phyloP scores from a whole-genome alignment of 495 filamentous ascomycete genomes.

The Rhypophila decipiens region DNA sequence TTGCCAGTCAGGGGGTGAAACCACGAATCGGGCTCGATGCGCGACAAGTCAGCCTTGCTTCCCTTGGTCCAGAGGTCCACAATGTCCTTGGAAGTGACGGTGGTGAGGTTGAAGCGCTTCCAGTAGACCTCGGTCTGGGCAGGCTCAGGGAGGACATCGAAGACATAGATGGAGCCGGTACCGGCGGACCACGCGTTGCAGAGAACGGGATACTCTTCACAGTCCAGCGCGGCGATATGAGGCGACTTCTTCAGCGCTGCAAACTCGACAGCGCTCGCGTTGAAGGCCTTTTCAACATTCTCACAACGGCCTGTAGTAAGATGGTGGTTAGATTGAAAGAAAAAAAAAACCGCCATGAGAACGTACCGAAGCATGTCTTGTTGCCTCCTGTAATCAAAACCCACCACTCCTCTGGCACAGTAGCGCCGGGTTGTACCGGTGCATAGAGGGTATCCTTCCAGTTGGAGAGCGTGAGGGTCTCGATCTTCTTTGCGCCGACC shows the following conservation, averaged over 20 bases:
- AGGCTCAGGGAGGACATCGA: conserved; percentile 50
- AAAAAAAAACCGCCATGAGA: too few species aligned
- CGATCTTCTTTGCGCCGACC: conserved; percentile 39
- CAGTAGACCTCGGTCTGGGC: conserved; percentile 56
- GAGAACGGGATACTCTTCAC: conserved; percentile 70
- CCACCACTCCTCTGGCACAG: conserved; percentile 68
- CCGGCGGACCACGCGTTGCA: conserved; percentile 76
- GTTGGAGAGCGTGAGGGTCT: conserved; percentile 63
- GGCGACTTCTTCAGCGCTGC: conserved; percentile 59
- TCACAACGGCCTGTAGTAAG: conserved; percentile 36
- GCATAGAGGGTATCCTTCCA: conserved; percentile 62
- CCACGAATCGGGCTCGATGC: conserved; percentile 64
- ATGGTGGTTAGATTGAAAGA: conserved; percentile 7
- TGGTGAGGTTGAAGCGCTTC: conserved; percentile 59
- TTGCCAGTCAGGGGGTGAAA: conserved; percentile 77
- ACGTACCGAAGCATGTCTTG: conserved; percentile 73
- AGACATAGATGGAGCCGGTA: conserved; percentile 65
- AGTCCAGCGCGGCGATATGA: conserved; percentile 67
- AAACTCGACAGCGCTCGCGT: conserved; percentile 62
- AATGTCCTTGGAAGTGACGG: conserved; percentile 55
- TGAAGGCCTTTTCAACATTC: conserved; percentile 41
- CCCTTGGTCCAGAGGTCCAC: conserved; percentile 58
- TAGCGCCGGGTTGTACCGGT: conserved; percentile 49
- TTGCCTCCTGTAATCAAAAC: conserved; percentile 78
- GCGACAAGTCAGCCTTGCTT: conserved; percentile 47